A percentile compares a stretch with the other conserved stretches of the same genome.
Evolutionary conservation across 2,329 filamentous ascomycete genomes (phyloP).

Genomic region (Podosphaera xanthii): DNA sequence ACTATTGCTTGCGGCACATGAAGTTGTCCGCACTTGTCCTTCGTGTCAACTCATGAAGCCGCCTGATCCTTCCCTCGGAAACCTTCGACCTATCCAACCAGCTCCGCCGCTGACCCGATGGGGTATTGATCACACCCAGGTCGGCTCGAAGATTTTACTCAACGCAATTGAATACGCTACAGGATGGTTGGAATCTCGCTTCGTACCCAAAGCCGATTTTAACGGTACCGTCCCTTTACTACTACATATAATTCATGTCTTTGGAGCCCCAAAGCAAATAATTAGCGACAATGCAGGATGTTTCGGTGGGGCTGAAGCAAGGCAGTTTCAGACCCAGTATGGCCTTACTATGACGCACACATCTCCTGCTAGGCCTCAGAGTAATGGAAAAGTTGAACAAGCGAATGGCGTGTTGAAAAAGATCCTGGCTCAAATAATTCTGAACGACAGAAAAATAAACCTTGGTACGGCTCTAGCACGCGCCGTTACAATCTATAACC

Average conservation of each 20-base stretch:
- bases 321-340: too few species aligned
- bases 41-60: slow-evolving; percentile 1
- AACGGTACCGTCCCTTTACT: not conserved
- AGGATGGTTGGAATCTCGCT: not conserved
- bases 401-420: not conserved
- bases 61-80: not conserved
- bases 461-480: not conserved
- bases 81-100: not conserved
- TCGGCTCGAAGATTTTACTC: not conserved
- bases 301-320: not conserved
- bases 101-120: not conserved
- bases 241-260: not conserved
- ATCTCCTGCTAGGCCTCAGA: not conserved
- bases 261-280: not conserved
- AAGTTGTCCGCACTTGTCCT: not conserved
- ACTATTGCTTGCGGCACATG: too few species aligned
- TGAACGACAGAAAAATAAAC: not conserved
- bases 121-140: not conserved
- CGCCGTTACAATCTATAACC: not conserved
- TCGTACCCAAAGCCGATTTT: not conserved
- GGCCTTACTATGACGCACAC: not conserved
- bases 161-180: not conserved
- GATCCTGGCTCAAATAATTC: not conserved
- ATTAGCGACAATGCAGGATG: not conserved
- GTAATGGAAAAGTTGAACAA: not conserved